Evolutionary conservation across 345 rosid species (phyloP), one percentile per base, ranked within the genome.

Genomic region (Aethionema arabicum): DNA sequence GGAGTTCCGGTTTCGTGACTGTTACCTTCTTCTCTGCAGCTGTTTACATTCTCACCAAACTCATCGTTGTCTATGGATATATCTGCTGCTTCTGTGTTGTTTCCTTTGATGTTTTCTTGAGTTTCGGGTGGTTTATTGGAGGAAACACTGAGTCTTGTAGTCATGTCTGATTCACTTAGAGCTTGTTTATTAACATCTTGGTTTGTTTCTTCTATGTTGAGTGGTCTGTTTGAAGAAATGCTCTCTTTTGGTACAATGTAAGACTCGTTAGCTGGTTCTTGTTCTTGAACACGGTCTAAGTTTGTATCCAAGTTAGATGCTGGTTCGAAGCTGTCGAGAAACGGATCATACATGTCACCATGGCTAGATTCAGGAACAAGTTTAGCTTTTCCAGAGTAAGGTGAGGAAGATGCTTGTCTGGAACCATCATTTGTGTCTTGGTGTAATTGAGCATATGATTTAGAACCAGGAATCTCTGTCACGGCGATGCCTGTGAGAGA

Each of bases 251-350:
- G 69, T 56, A 12, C 66, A 54, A 37, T 57, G 58, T 70, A 77
- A 30, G 81, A 75, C 59, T 72, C 75, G 38, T 63, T 57, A 5
- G 70, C 57, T 46, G 79, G 67, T 76, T 77, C 92, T 69, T 63
- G 61, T 60, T 77, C 80, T 32, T 72, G 75, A 32, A 56, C 57
- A 67, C 68, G 41, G 64, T 73, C 79, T 42, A 48, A 48, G 66
- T 76, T 77, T 49, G 76, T 72, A 65, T 63, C 49, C 3, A 77
- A 70, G 45, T 64, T 82, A 62, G 82, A 69, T 10, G 72, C 60
- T 52, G 91, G 88, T 67, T 88, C 95, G 55, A 86, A 69, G 72
- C 95, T 83, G 79, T 91, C 98, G 41, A 88, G 72, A 47, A 88
- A 78, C 3, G 98, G 98, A 76, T 91, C 98, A 74, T 91, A 91